phyloP scores from a whole-genome alignment of 2,329 filamentous ascomycete species.

The Colletotrichum tanaceti region DNA sequence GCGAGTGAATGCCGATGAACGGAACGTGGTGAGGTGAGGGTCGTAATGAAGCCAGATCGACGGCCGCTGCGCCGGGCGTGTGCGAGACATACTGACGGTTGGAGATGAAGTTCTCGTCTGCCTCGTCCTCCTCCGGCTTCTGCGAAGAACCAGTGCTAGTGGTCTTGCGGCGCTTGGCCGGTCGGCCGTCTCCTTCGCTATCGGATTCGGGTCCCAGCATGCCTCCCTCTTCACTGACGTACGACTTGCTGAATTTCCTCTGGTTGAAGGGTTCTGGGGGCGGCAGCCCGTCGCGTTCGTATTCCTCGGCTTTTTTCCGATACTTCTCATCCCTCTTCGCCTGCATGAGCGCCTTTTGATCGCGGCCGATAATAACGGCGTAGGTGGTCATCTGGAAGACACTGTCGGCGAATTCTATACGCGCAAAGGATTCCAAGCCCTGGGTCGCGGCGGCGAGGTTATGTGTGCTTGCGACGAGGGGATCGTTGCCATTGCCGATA shows the following conservation, averaged over 20 bases:
- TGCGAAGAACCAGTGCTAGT: conserved; percentile 56
- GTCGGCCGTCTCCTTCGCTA: conserved; percentile 61
- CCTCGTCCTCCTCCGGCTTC: conserved; percentile 56
- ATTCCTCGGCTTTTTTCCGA: conserved; percentile 58
- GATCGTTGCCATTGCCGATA: conserved; percentile 46
- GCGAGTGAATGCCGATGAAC: conserved; percentile 79
- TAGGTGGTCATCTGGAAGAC: conserved; percentile 84
- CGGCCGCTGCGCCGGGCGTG: conserved; percentile 67
- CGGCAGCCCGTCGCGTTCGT: conserved; percentile 61
- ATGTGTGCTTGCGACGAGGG: conserved; percentile 48
- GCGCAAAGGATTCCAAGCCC: conserved; percentile 67
- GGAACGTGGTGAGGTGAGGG: conserved; percentile 72
- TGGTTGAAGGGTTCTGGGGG: conserved; percentile 62
- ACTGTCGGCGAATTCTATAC: conserved; percentile 78
- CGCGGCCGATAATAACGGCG: conserved; percentile 77
- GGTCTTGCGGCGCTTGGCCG: conserved; percentile 60
- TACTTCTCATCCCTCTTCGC: conserved; percentile 65
- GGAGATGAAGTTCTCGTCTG: conserved; percentile 61
- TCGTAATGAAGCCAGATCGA: conserved; percentile 69
- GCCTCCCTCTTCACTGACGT: conserved; percentile 76
- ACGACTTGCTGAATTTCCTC: conserved; percentile 70
- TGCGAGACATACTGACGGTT: conserved; percentile 71
- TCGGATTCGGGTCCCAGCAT: conserved; percentile 74
- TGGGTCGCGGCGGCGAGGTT: conserved; percentile 52
- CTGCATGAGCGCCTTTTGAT: conserved; percentile 69